A percentile compares a stretch with the other conserved stretches of the same genome.
Conservation (phyloP, 331 rosid genomes). For the Quercus tomentella region DNA sequence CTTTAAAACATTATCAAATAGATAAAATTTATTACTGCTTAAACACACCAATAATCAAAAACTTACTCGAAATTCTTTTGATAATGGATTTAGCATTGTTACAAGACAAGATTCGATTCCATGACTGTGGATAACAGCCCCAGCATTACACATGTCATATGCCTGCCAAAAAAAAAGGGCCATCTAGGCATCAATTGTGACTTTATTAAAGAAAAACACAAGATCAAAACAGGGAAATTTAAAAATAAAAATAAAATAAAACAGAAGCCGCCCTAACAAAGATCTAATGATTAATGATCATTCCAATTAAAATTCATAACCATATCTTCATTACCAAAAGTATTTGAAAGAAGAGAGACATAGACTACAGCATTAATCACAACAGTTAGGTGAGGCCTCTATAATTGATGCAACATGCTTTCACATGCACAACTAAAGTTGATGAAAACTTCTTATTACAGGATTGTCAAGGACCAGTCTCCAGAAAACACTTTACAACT, state of each 20-base stretch:
- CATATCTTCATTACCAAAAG: not conserved
- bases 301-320: not conserved
- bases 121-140: constrained; percentile 89
- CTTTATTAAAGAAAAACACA: constrained; percentile 5
- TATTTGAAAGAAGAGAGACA: not conserved
- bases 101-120: constrained; percentile 91
- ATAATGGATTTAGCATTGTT: constrained; percentile 79
- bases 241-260: not conserved
- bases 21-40: not conserved
- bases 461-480: not conserved
- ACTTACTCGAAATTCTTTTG: constrained; percentile 94
- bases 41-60: not conserved
- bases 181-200: not conserved
- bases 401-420: not conserved
- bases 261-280: constrained; percentile 7
- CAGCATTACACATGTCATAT: constrained; percentile 76
- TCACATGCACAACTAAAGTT: not conserved
- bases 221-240: not conserved
- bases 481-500: not conserved
- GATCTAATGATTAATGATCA: not conserved
- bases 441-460: not conserved
- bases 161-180: constrained; percentile 46
- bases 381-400: not conserved
- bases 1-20: not conserved
- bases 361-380: not conserved